These are phyloP conservation scores for Nannochloropsis salina DNA, from an alignment of 108 stramenopile genomes.

Conservation along the genomic window DNA sequence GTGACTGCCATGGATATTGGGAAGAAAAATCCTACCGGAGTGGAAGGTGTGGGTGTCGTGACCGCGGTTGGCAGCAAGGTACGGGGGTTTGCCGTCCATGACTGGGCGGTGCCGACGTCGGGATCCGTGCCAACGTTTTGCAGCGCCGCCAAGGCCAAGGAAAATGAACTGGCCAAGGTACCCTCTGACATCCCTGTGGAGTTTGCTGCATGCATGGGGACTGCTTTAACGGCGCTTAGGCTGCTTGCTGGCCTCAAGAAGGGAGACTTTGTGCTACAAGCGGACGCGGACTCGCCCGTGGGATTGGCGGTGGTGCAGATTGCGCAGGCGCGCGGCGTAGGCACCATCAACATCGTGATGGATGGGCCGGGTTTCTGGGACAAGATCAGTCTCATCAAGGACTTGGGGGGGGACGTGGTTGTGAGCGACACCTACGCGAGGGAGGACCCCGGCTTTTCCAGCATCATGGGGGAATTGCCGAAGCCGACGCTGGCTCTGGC, in stretches of 20 bases:
- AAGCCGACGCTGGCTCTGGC: slow-evolving; percentile 20
- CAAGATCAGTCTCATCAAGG: slow-evolving; percentile 5
- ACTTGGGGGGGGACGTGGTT: slow-evolving; percentile 20
- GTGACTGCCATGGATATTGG: not conserved
- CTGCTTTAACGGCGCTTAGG: not conserved
- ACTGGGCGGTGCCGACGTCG: slow-evolving; percentile 19
- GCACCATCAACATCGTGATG: not conserved
- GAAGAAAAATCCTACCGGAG: not conserved
- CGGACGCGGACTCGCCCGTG: slow-evolving; percentile 16
- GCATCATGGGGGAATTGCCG: not conserved
- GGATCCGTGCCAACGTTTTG: not conserved
- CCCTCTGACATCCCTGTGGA: not conserved
- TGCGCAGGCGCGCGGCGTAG: not conserved
- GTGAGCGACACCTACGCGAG: not conserved
- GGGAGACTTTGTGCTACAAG: not conserved
- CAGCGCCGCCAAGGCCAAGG: slow-evolving; percentile 19
- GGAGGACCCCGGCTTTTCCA: not conserved
- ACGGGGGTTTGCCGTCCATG: not conserved
- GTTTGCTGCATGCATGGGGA: not conserved
- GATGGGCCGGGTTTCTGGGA: not conserved
- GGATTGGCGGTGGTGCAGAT: not conserved
- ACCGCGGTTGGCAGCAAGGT: slow-evolving; percentile 6
- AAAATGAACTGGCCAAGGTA: not conserved
- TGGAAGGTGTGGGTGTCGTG: slow-evolving; percentile 6
- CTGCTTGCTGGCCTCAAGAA: not conserved